A percentile compares a stretch with the other conserved stretches of the same genome.
Conservation (phyloP, 1,284 basidiomycete species). For the Crucibulum parvulum region DNA sequence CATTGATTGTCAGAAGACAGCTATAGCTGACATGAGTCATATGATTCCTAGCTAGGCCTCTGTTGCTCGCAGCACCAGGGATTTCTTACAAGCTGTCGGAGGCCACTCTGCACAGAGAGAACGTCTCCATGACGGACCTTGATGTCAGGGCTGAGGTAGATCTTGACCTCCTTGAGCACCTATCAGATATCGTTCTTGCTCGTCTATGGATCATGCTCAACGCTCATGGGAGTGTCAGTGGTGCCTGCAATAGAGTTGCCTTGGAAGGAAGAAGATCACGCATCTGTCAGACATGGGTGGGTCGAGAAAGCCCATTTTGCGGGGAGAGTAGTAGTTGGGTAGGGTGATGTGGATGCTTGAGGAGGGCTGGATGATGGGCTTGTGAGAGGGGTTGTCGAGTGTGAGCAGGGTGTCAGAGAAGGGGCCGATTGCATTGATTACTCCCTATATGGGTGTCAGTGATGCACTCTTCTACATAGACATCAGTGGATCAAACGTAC, state of each 20-base stretch:
- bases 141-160: too few relatives aligned
- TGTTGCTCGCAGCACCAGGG: too few relatives aligned
- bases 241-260: slow-evolving; percentile 96
- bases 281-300: slow-evolving; percentile 96
- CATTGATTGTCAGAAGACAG: slow-evolving; percentile 93
- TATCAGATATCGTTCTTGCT: slow-evolving; percentile 86
- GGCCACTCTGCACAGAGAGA: too few relatives aligned
- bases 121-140: too few relatives aligned
- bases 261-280: slow-evolving; percentile 99
- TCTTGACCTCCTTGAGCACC: too few relatives aligned
- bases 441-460: slow-evolving; percentile 55
- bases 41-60: too few relatives aligned
- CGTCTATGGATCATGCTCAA: slow-evolving; percentile 82
- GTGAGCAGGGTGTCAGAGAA: slow-evolving; percentile 90
- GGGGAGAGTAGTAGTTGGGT: slow-evolving; percentile 96
- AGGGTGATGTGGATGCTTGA: slow-evolving; percentile 97
- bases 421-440: slow-evolving; percentile 97
- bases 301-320: slow-evolving; percentile 95
- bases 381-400: slow-evolving; percentile 89
- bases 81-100: too few relatives aligned
- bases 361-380: slow-evolving; percentile 92
- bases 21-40: slow-evolving; percentile 69
- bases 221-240: slow-evolving; percentile 86
- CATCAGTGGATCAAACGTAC: slow-evolving; percentile 37
- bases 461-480: background rate